Evolutionary conservation across 345 rosid genomes (phyloP), one percentile per base, ranked within the genome.

Genomic region (Clausena lansium): DNA sequence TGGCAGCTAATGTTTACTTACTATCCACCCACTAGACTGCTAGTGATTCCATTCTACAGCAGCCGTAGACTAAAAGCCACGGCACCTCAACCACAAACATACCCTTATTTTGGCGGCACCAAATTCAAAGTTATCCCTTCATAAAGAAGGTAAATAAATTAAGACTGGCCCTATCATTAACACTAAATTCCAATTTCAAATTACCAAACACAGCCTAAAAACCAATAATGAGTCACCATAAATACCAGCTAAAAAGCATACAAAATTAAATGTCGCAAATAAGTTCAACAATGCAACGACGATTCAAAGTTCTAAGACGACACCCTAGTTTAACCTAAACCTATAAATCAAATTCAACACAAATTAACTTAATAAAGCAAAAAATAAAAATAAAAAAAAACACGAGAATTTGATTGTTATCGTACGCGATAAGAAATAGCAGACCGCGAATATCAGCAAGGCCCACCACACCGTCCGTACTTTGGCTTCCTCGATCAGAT

Each of bases 401-500:
- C 13, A 1, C 69, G 50, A 65, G 60, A 27, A 8, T 15, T 58
- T 7, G 61, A 64, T 35, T 35, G 38, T n/a, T 20, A 62, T 83
- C 97, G 85, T 86, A 97, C 99, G 98, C 27, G 98, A 88, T 70
- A 97, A 81, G 85, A 91, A 85, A 88, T 97, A 97, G 36, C 97
- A 89, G 76, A 93, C 85, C 76, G 86, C 77, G 79, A 93, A 97
- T 84, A 94, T 77, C 71, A 90, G 91, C 19, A 97, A 79, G 15
- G 86, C 86, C 99, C 99, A 97, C 92, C 92, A 92, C 52, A 94
- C 91, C 74, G 93, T 87, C 15, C 99, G 90, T 62, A 88, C 54
- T 84, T 94, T 94, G 27, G 93, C 98, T 76, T 97, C 99, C 76
- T 97, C 98, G 77, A 97, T 87, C 84, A 97, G 98, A 93, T 97